Base-by-base conservation (phyloP, 306 rosid species). In the Vigna nakashimae region DNA sequence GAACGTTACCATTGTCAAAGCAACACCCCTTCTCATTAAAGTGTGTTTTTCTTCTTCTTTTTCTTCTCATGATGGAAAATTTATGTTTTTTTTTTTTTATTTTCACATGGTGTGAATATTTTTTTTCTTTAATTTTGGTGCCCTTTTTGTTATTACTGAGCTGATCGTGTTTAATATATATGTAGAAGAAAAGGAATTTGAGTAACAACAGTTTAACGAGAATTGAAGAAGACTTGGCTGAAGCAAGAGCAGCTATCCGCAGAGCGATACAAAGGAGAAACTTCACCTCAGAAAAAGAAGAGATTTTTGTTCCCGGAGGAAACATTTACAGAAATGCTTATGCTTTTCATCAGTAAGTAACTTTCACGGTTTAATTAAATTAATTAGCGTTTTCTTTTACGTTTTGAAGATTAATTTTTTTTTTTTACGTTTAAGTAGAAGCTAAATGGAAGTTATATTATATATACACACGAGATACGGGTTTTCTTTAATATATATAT, bases 301-400 rank as follows among this genome's bases (percentile, higher is more conserved):
- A 84, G 40, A 76, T 42, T 5, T 87, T 84, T 85, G 83, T 90
- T 8, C 95, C 96, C 50, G 88, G 52, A 62, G 97, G 93, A 79
- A 22, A 57, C 56, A 30, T 90, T 57, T 92, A 92, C 86, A 87
- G 86, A 80, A 92, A 88, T 24, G 49, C 91, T 10, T 73, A 71
- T 62, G 89, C 91, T 12, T 90, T 90, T 86, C 94, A 88, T 79
- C 94, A 88, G 94, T 90, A 73, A 86, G 91, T 48, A 49, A 65
- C 71, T 40, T 40, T 42, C 18, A 17, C 3, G 26, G 7, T 3
- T 17, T n/a, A 17, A 17, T 64, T 38, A n/a, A 9, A 15, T 32
- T 15, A 22, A 0, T 0, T 65, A 38, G 15, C 32, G 30, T 65
- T 38, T 65, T 65, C 70, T 10, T 38, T 64, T 38, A 15, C 14